Conservation (phyloP, 1,139 yeast species). For the Arxiozyma telluris region DNA sequence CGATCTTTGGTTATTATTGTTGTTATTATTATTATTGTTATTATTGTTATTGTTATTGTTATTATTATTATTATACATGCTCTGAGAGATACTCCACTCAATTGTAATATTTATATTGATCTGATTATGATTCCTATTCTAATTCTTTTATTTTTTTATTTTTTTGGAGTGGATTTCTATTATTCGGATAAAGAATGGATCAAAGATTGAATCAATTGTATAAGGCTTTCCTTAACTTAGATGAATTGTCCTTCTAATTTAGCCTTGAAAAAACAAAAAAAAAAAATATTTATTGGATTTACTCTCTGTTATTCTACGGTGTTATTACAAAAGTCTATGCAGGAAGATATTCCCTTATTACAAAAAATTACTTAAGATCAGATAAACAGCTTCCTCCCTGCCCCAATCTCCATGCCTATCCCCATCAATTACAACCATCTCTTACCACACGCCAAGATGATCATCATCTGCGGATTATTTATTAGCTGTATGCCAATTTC, state of each 20-base stretch:
- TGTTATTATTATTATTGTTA: conserved; percentile 10
- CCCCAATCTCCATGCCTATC: too few species aligned
- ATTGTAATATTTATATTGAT: too few species aligned
- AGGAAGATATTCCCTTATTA: too few species aligned
- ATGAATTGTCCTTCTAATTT: background rate
- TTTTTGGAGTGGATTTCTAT: too few species aligned
- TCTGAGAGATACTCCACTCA: background rate
- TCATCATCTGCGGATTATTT: background rate
- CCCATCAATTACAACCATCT: background rate
- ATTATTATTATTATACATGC: conserved; percentile 9
- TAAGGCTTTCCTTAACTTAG: background rate
- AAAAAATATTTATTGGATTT: too few species aligned
- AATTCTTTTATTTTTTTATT: too few species aligned
- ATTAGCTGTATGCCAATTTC: background rate
- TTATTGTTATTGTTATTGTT: conserved; percentile 10
- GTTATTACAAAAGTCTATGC: too few species aligned
- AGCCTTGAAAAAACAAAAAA: too few species aligned
- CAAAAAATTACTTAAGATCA: too few species aligned
- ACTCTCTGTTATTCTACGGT: background rate
- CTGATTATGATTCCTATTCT: background rate
- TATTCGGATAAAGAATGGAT: too few species aligned
- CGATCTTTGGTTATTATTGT: conserved; percentile 9
- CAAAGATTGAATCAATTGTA: background rate
- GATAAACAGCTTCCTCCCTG: too few species aligned
- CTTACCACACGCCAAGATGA: background rate